A percentile compares a stretch with the other conserved stretches of the same genome.
These are phyloP conservation scores for Macrophomina pseudophaseolina DNA, from an alignment of 2,329 filamentous ascomycete species.

Conservation along the genomic window DNA sequence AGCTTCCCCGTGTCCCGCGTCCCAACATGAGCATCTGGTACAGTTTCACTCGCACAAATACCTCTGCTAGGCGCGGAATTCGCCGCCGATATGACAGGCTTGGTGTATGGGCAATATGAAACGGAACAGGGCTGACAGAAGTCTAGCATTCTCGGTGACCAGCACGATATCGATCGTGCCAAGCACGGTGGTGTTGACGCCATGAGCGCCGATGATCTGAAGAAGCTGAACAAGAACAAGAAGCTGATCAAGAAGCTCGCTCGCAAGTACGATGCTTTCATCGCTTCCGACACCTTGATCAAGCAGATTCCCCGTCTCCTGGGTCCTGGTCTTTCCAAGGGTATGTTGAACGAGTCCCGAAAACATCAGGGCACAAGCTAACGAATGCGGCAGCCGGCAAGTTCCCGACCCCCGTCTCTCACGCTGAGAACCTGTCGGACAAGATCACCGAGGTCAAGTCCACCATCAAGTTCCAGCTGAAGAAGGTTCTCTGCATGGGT, in stretches of 20 bases:
- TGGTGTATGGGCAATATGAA: not conserved
- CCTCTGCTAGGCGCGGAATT: too few relatives aligned
- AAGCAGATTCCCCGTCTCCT: conserved; percentile 99
- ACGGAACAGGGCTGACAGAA: conserved; percentile 30
- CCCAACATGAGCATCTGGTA: conserved; percentile 88
- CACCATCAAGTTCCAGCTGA: conserved; percentile 99
- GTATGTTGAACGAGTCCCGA: conserved; percentile 54
- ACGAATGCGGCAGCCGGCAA: conserved; percentile 76
- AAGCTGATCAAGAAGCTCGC: conserved; percentile 99
- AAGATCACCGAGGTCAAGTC: conserved; percentile 99
- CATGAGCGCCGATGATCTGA: conserved; percentile 98
- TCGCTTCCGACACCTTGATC: conserved; percentile 96
- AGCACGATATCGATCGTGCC: conserved; percentile 99
- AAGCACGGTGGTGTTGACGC: conserved; percentile 99
- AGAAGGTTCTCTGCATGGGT: conserved; percentile 99
- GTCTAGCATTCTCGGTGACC: conserved; percentile 78
- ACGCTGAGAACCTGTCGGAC: conserved; percentile 88
- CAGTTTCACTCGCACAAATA: conserved; percentile 5
- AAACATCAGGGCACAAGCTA: conserved; percentile 28
- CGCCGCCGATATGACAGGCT: too few relatives aligned
- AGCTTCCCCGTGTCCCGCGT: conserved; percentile 87
- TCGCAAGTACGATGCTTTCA: conserved; percentile 99
- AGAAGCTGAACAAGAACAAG: conserved; percentile 99
- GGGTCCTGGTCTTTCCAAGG: conserved; percentile 97
- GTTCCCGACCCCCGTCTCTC: conserved; percentile 98